Base-by-base conservation (phyloP, 768 basidiomycete species). In the Phlegmacium glaucopus region DNA sequence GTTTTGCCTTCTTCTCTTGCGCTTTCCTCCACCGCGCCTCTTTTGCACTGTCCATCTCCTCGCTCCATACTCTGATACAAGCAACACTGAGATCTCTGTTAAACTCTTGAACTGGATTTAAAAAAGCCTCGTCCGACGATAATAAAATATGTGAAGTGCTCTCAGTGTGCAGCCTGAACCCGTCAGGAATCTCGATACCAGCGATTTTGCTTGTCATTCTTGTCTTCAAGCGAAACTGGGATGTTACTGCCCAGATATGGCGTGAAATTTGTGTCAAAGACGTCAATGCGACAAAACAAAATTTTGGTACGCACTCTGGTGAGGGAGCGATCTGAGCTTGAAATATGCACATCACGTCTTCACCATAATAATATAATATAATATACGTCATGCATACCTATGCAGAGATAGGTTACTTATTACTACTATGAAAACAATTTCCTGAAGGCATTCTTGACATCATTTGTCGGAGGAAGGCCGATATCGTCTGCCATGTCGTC, bases 81-180 rank as follows among this genome's bases (percentile, higher is more conserved):
- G 93, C 91, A 36, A 97, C 84, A 53, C 90, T 93, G 39, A 91
- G 65, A 68, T 99, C 96, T 32, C 96, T 78, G 69, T 99, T 99
- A 75, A 96, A 99, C 66, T 99, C 92, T 62, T 99, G 96, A 10
- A 97, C 87, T 6, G 96, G 95, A 62, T 99, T 99, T 50, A 98
- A 69, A 66, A 99, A 99, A 2, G 94, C 91, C 48, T 89, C 87
- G 52, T 91, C 88, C 7, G 78, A 74, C 5, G 85, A 81, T 17
- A 94, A 72, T 46, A 96, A 76, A 60, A 97, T 88, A 59, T 80
- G 82, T 0, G 89, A 80, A 3, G 78, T 83, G 64, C 90, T 91
- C 69, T 93, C 90, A 8, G 82, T 83, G 67, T 92, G 86, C 49
- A 93, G 71, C 9, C 77, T 79, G 65, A 82, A 88, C 16, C 88